Base-by-base conservation (phyloP, 495 filamentous ascomycete species). In the Penicillium chermesinum region DNA sequence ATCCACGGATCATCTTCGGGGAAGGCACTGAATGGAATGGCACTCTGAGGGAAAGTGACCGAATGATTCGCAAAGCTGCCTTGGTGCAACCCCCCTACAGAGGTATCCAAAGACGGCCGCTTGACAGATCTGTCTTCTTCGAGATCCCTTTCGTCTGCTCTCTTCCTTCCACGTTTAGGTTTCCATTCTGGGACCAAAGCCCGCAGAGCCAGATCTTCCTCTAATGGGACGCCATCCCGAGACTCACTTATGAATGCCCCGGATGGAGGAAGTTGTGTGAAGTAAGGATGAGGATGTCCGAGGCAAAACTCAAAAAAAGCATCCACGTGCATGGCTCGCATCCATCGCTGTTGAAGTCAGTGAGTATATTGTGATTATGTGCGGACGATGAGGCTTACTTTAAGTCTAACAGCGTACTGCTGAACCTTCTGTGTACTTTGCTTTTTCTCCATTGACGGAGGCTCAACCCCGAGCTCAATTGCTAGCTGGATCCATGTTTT, bases 271-370 rank as follows among this genome's bases (percentile, higher is more conserved):
- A 95, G 79, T 45, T 95, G 82, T 15, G 82, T 86, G 70, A 86
- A 95, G 64, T 98, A 98, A 0, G 76, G 54, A 65, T 95, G 89
- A 13, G 78, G 75, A 44, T 91, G 89, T 27, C 83, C 81, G 27
- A 91, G 75, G 9, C 93, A 79, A 61, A 88, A 96, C 58, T 95
- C 89, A 63, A 96, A 96, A 62, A 96, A 98, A 14, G 91, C 87
- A 74, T 96, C 90, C 16, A 98, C 80, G 61, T 96, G 93, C 88
- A 95, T 95, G 1, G 93, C 91, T 59, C 88, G 89, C 88, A 98
- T 93, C 93, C 93, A 98, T 48, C 93, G 81, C 87, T 96, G 50
- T 50, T 46, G 12, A 46, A 25, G 37, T 62, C 37, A 61, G 55
- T 33, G 9, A 40, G 19, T 22, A n/a, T 15, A 27, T 13, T 32